A percentile compares a stretch with the other conserved stretches of the same genome.
phyloP scores from a whole-genome alignment of 306 rosid species.

The Spatholobus suberectus region DNA sequence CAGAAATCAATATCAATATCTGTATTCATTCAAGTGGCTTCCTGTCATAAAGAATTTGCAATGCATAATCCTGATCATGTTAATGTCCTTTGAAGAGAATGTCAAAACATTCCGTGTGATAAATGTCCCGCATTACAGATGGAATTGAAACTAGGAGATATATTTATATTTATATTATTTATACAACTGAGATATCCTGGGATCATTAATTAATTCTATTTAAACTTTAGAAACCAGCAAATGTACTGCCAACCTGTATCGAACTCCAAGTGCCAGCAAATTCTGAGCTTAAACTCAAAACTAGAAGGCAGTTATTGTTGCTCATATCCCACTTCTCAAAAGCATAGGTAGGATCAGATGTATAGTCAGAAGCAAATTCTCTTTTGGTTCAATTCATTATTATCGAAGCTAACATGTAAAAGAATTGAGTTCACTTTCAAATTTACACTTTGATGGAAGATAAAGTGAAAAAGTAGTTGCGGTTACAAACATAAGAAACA shows the following conservation, averaged over 20 bases:
- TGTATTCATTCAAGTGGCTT: background rate
- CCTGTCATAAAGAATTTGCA: background rate
- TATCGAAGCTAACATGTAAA: background rate
- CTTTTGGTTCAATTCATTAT: slow-evolving; percentile 21
- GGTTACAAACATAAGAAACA: too few relatives aligned
- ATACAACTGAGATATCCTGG: background rate
- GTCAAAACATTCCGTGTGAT: background rate
- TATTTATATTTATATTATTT: too few relatives aligned
- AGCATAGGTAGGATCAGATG: background rate
- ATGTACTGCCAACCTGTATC: background rate
- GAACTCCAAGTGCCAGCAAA: background rate
- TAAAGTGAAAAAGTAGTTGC: too few relatives aligned
- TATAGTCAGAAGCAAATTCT: slow-evolving; percentile 25
- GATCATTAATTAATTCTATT: background rate
- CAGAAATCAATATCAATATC: background rate
- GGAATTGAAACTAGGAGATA: too few relatives aligned
- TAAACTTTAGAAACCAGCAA: slow-evolving; percentile 8
- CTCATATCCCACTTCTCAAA: slow-evolving; percentile 14
- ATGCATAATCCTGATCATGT: background rate
- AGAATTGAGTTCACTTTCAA: background rate
- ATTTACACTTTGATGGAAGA: background rate
- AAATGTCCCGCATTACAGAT: background rate
- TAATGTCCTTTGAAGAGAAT: background rate
- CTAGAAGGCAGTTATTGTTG: background rate
- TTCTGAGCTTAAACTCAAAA: background rate